These are phyloP conservation scores for Thalassiosira profunda DNA, from an alignment of 108 stramenopile species.

Conservation along the genomic window DNA sequence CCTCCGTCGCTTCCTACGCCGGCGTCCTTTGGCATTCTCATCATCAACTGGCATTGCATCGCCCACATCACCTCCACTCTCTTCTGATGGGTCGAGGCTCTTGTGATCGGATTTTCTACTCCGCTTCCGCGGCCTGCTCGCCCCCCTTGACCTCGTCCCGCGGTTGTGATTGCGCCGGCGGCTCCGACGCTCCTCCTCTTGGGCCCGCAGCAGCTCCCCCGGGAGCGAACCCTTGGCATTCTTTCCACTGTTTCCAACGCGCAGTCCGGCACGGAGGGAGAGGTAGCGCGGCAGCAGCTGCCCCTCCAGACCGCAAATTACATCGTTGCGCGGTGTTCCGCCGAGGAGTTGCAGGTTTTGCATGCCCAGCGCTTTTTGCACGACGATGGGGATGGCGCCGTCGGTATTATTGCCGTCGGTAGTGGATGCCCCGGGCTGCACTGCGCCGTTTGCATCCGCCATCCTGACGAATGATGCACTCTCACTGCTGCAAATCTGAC, in stretches of 20 bases:
- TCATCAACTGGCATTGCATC: neutral
- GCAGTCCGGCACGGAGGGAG: neutral
- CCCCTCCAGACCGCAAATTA: conserved; percentile 20
- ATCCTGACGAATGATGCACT: neutral
- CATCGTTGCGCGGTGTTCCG: neutral
- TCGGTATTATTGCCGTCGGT: neutral
- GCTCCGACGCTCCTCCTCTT: neutral
- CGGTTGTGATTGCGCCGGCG: neutral
- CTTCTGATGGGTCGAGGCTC: too few relatives aligned
- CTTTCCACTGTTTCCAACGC: too few relatives aligned
- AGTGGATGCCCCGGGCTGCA: neutral
- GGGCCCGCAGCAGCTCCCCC: neutral
- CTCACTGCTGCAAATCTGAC: too few relatives aligned
- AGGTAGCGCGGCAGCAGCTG: conserved; percentile 24
- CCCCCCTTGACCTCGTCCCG: neutral
- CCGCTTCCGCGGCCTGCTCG: neutral
- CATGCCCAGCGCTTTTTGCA: conserved; percentile 28
- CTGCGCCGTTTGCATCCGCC: neutral
- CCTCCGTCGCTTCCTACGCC: neutral
- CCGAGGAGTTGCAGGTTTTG: neutral
- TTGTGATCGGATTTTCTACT: neutral
- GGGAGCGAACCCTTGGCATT: neutral
- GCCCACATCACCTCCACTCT: too few relatives aligned
- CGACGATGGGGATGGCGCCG: conserved; percentile 11
- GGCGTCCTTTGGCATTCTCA: neutral